Base-by-base conservation (phyloP, 768 basidiomycete genomes). In the Pisolithus microcarpus region DNA sequence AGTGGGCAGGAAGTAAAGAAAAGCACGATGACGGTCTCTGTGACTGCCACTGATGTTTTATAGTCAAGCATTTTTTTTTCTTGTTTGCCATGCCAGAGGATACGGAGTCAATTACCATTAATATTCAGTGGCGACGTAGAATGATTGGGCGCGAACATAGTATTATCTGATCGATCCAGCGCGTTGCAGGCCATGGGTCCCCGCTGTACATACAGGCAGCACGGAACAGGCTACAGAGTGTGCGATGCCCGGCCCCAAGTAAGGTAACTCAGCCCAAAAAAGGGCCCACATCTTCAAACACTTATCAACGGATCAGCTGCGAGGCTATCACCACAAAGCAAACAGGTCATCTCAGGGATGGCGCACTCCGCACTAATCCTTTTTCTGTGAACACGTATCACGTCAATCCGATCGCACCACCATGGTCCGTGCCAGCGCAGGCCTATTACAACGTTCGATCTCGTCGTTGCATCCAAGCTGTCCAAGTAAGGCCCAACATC, bases 391-490 rank as follows among this genome's bases (percentile, higher is more conserved):
- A 44, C 5, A 39, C 39, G 43, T 10, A 52, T 64, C 55, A 58
- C 65, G 66, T 60, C 63, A 66, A 66, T 57, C 63, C 62, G 64
- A 42, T 36, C 21, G 53, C 34, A 54, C 28, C 44, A 49, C 47
- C 50, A 37, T 48, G 39, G 52, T 52, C 46, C 40, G 23, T 30
- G 48, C 47, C 48, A 46, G 56, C 48, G 46, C 34, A 15, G 34
- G 13, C 9, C 34, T 15, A 15, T 34, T 11, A 34, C 34, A 34
- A 5, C 34, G 34, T 34, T 11, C 34, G 34, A 34, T 34, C 34
- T 34, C 34, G 34, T 34, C 34, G 34, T 34, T 34, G 34, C 34
- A 34, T 13, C 34, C 34, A 34, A 13, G 34, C 34, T 34, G 34
- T 5, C 11, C 13, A 15, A 11, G 39, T 1, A 40, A 40, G 13